A percentile compares a stretch with the other conserved stretches of the same genome.
Conservation (phyloP, 371 early-diverging fungal species). For the Actinomortierella wolfii region DNA sequence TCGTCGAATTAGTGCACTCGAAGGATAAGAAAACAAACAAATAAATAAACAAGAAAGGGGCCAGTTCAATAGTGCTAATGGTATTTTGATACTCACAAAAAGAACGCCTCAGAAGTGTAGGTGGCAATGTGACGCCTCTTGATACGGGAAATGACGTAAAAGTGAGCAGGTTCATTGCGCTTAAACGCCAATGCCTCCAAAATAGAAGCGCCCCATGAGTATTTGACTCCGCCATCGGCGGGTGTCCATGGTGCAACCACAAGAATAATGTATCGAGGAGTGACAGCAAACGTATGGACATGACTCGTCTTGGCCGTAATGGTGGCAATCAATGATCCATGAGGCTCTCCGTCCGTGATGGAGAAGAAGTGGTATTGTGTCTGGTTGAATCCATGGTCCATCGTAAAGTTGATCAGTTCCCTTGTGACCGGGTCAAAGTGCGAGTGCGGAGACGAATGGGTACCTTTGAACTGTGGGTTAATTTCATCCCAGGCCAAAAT, state of each 20-base stretch:
- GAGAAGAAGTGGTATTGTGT: constrained; percentile 73
- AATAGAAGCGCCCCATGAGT: constrained; percentile 72
- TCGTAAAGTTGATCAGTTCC: constrained; percentile 75
- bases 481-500: constrained; percentile 67
- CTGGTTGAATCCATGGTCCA: constrained; percentile 70
- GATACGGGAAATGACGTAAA: constrained; percentile 74
- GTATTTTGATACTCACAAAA: constrained; percentile 49
- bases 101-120: constrained; percentile 64
- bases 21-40: not conserved
- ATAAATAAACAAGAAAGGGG: not conserved
- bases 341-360: constrained; percentile 60
- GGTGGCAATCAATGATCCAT: constrained; percentile 68
- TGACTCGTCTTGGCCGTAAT: constrained; percentile 67
- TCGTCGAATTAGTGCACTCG: constrained; percentile 1
- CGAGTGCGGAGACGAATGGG: constrained; percentile 71
- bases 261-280: constrained; percentile 71
- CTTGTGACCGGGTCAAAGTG: constrained; percentile 69
- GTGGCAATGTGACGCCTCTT: constrained; percentile 68
- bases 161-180: constrained; percentile 59
- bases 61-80: not conserved
- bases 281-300: constrained; percentile 76
- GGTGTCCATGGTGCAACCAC: constrained; percentile 45
- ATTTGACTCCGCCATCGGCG: constrained; percentile 63
- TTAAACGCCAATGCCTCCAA: constrained; percentile 70
- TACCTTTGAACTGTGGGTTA: constrained; percentile 73